phyloP scores from a whole-genome alignment of 2,329 filamentous ascomycete species.

The Botrytis squamosa region DNA sequence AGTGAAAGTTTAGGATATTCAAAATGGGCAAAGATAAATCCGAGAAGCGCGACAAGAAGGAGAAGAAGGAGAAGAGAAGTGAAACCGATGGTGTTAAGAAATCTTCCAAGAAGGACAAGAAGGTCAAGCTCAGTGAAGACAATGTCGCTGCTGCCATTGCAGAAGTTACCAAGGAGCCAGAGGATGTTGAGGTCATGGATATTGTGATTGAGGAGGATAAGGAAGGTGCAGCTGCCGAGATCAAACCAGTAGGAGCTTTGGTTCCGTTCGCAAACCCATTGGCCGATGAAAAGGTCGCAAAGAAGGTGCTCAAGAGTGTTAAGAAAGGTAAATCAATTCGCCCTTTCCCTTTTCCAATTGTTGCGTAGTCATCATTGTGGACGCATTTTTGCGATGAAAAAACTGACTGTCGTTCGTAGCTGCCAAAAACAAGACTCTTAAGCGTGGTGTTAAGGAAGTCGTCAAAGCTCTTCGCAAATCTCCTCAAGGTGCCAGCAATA shows the following conservation, averaged over 20 bases:
- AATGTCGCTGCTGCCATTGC: constrained; percentile 62
- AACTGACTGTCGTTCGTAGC: constrained; percentile 53
- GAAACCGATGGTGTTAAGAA: constrained; percentile 48
- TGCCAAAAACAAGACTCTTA: constrained; percentile 91
- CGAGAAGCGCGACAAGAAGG: constrained; percentile 46
- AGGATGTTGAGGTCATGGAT: constrained; percentile 44
- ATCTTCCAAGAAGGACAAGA: constrained; percentile 42
- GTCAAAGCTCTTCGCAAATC: constrained; percentile 98
- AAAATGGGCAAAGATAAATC: constrained; percentile 40
- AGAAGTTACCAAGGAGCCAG: constrained; percentile 60
- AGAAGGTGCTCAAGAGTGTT: constrained; percentile 64
- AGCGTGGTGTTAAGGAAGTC: constrained; percentile 98
- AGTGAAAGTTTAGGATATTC: constrained; percentile 19
- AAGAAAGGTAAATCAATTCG: constrained; percentile 50
- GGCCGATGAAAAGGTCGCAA: constrained; percentile 71
- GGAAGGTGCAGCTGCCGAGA: constrained; percentile 44
- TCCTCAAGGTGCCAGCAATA: constrained; percentile 63
- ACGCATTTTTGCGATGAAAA: neutral
- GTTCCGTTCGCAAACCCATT: constrained; percentile 83
- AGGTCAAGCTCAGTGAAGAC: constrained; percentile 44
- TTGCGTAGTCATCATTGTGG: constrained; percentile 1
- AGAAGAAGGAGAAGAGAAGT: constrained; percentile 69
- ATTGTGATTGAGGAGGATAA: constrained; percentile 40
- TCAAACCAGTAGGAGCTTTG: constrained; percentile 56
- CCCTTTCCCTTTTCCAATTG: neutral